These are phyloP conservation scores for Phytophthora tubulina DNA, from an alignment of 352 stramenopile species.

Conservation along the genomic window DNA sequence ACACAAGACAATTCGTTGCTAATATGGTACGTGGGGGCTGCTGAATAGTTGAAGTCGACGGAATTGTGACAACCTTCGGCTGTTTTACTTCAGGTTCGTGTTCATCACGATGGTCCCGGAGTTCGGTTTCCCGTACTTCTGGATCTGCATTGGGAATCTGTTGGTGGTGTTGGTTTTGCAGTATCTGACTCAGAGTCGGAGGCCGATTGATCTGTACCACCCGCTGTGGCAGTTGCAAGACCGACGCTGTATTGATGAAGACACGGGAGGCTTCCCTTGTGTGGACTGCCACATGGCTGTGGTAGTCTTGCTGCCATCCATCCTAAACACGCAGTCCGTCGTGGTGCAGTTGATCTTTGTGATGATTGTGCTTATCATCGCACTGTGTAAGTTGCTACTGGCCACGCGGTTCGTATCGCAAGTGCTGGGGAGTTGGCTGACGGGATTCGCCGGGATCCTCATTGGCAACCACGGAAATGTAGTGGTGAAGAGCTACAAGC, in stretches of 20 bases:
- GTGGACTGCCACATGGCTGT: conserved; percentile 82
- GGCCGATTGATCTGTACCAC: conserved; percentile 65
- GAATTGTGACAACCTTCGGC: conserved; percentile 19
- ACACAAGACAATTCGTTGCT: conserved; percentile 73
- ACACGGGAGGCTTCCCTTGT: conserved; percentile 70
- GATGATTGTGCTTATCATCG: conserved; percentile 24
- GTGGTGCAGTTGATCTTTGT: conserved; percentile 43
- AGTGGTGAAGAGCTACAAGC: conserved; percentile 54
- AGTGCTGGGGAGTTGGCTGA: conserved; percentile 69
- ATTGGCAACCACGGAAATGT: conserved; percentile 70
- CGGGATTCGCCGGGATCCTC: conserved; percentile 62
- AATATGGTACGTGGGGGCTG: conserved; percentile 53
- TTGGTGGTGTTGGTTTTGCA: conserved; percentile 61
- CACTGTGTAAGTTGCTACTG: conserved; percentile 60
- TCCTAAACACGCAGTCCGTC: conserved; percentile 50
- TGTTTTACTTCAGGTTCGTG: conserved; percentile 53
- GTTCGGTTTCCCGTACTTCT: conserved; percentile 75
- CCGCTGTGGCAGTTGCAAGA: conserved; percentile 41
- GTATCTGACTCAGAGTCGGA: conserved; percentile 46
- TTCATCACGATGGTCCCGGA: conserved; percentile 67
- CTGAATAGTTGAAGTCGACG: not conserved
- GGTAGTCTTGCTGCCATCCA: conserved; percentile 68
- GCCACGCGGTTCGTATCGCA: conserved; percentile 65
- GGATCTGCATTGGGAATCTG: conserved; percentile 70
- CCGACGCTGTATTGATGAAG: conserved; percentile 46